phyloP scores from a whole-genome alignment of 225 moss, liverwort and hornwort genomes.

The Straminergon stramineum region DNA sequence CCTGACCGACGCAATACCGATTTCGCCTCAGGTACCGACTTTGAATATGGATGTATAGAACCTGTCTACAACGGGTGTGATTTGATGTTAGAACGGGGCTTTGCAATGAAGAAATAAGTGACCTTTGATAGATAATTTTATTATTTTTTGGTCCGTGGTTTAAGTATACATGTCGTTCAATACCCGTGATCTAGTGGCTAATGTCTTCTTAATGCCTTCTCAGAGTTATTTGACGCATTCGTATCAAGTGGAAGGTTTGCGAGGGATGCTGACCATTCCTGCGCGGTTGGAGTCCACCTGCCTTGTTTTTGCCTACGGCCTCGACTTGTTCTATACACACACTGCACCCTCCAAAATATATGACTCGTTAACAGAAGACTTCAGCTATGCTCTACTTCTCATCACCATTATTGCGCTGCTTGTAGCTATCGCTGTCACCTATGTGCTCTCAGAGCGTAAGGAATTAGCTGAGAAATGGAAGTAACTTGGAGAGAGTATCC shows the following conservation, averaged over 20 bases:
- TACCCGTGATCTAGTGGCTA: neutral
- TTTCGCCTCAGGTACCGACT: conserved; percentile 73
- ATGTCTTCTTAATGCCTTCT: neutral
- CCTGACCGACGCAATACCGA: conserved; percentile 74
- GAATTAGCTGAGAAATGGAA: conserved; percentile 94
- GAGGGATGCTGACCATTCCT: conserved; percentile 76
- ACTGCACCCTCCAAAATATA: conserved; percentile 89
- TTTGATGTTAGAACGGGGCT: neutral
- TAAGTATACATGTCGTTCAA: neutral
- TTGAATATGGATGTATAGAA: neutral
- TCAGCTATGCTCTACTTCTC: conserved; percentile 86
- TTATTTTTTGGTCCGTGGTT: neutral
- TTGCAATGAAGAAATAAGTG: neutral
- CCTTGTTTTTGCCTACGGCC: conserved; percentile 80
- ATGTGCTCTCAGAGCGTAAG: conserved; percentile 77
- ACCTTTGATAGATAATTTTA: neutral
- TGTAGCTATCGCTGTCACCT: conserved; percentile 78
- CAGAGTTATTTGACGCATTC: conserved; percentile 82
- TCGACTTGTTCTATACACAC: conserved; percentile 81
- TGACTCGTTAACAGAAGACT: conserved; percentile 92
- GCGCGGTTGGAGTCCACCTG: conserved; percentile 86
- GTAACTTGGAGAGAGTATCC: conserved; percentile 7
- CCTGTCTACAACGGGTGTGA: neutral
- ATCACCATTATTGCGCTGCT: conserved; percentile 80
- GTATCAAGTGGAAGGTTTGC: conserved; percentile 79